Conservation (phyloP, 257 asterid species). For the Fraxinus excelsior region DNA sequence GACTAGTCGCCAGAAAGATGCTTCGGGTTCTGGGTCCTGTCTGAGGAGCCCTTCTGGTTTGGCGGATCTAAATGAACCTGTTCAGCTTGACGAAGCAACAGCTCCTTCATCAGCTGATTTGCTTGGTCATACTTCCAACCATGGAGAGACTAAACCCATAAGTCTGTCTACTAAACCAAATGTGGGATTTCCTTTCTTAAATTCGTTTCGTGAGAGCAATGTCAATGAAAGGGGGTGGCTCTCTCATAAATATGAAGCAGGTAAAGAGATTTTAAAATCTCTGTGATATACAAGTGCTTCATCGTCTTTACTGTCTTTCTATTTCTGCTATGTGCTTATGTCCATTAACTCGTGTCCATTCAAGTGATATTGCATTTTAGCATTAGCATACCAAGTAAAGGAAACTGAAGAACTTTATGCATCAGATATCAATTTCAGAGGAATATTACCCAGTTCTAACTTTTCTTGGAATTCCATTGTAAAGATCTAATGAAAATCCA, state of each 20-base stretch:
- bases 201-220: conserved; percentile 42
- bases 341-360: neutral
- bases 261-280: conserved; percentile 30
- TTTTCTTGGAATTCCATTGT: too few species aligned
- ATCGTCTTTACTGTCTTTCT: neutral
- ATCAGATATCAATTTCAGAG: neutral
- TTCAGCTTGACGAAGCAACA: conserved; percentile 54
- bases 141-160: conserved; percentile 16
- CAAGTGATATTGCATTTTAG: neutral
- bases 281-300: neutral
- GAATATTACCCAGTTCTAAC: neutral
- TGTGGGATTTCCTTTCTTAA: conserved; percentile 38
- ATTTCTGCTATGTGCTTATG: conserved; percentile 8
- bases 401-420: neutral
- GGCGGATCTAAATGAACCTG: conserved; percentile 88
- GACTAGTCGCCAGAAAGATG: conserved; percentile 28
- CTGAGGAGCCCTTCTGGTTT: conserved; percentile 44
- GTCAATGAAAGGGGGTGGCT: conserved; percentile 49
- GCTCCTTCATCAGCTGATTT: conserved; percentile 49
- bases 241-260: conserved; percentile 54
- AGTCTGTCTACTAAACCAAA: conserved; percentile 38
- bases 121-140: conserved; percentile 41
- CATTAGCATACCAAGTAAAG: neutral
- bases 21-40: conserved; percentile 46
- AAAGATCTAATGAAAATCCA: too few species aligned